A percentile compares a stretch with the other conserved stretches of the same genome.
These are phyloP conservation scores for Xylaria intraflava DNA, from an alignment of 495 filamentous ascomycete species.

Conservation along the genomic window DNA sequence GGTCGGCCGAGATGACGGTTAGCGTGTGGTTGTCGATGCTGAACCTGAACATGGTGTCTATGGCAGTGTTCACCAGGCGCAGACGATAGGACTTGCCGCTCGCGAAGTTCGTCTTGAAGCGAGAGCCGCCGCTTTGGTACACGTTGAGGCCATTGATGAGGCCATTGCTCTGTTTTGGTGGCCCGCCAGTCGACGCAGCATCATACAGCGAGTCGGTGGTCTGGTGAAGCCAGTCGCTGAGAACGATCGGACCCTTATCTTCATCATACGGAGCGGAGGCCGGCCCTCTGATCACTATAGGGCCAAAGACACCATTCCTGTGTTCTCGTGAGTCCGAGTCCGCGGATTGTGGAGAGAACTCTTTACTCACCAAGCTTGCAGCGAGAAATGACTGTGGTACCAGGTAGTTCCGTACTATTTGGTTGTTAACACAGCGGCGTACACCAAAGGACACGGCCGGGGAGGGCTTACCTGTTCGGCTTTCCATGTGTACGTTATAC, in stretches of 20 bases:
- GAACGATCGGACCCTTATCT: conserved; percentile 42
- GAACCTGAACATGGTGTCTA: conserved; percentile 44
- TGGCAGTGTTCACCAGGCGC: conserved; percentile 49
- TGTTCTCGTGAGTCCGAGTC: neutral
- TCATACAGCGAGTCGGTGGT: conserved; percentile 34
- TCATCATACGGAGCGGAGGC: conserved; percentile 45
- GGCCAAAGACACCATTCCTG: conserved; percentile 42
- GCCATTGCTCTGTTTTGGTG: conserved; percentile 37
- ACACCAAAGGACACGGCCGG: neutral
- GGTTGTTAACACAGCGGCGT: neutral
- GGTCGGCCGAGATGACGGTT: conserved; percentile 43
- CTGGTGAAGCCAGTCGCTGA: conserved; percentile 45
- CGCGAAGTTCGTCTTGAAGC: conserved; percentile 36
- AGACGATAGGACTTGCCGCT: conserved; percentile 44
- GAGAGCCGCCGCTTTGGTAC: conserved; percentile 30
- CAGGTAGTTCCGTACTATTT: conserved; percentile 51
- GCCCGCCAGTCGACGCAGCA: conserved; percentile 28
- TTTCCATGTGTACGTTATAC: conserved; percentile 45
- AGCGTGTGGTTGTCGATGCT: conserved; percentile 46
- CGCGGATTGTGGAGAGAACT: neutral
- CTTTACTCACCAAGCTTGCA: conserved; percentile 38
- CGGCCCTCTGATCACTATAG: conserved; percentile 44
- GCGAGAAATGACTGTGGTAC: conserved; percentile 57
- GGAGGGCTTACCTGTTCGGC: conserved; percentile 30
- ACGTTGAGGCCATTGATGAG: conserved; percentile 49